phyloP scores from a whole-genome alignment of 768 basidiomycete species.

The Naganishia kalamii region DNA sequence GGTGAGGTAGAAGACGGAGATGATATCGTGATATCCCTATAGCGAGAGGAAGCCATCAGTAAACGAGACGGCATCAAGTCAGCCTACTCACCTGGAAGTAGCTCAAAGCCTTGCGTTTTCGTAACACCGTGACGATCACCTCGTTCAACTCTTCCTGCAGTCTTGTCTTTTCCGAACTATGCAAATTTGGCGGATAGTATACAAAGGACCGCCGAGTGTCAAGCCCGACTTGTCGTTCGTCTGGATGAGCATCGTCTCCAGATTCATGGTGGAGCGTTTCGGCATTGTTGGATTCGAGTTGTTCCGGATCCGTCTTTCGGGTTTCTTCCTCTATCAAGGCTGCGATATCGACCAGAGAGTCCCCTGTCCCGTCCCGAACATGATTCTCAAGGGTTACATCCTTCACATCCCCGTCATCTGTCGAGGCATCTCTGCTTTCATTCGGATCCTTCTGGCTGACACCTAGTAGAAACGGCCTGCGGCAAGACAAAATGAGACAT shows the following conservation, averaged over 20 bases:
- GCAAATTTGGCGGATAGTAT: slow-evolving; percentile 60
- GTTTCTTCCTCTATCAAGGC: slow-evolving; percentile 2
- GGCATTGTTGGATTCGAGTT: slow-evolving; percentile 11
- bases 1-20: slow-evolving; percentile 61
- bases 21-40: slow-evolving; percentile 87
- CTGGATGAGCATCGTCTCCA: slow-evolving; percentile 44
- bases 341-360: neutral
- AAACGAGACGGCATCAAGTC: neutral
- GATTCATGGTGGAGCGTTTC: neutral
- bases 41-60: neutral
- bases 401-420: neutral
- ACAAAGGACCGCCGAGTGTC: slow-evolving; percentile 93
- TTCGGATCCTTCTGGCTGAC: slow-evolving; percentile 24
- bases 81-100: slow-evolving; percentile 67
- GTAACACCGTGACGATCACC: slow-evolving; percentile 68
- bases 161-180: slow-evolving; percentile 44
- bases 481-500: neutral
- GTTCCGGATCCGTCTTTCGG: neutral
- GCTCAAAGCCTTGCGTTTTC: slow-evolving; percentile 62
- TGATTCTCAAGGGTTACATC: neutral
- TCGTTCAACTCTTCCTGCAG: slow-evolving; percentile 64
- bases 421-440: neutral
- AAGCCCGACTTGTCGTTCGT: slow-evolving; percentile 78
- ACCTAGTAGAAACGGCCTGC: slow-evolving; percentile 14
- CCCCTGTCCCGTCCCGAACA: neutral